A percentile compares a stretch with the other conserved stretches of the same genome.
phyloP scores from a whole-genome alignment of 73 alveolate species.

The Paramecium sonneborni region DNA sequence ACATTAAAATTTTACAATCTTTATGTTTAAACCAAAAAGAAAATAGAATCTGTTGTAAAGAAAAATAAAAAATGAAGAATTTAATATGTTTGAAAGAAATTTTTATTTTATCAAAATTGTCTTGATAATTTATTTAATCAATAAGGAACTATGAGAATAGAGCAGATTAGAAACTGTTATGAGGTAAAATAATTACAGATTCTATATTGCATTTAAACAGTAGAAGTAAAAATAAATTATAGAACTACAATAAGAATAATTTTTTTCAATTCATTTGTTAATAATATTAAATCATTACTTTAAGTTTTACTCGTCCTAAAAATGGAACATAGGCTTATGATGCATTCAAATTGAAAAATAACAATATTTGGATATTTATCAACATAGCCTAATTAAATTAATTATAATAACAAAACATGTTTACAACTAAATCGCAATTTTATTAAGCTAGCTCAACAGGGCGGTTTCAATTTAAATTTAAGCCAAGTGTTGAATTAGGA shows the following conservation, averaged over 20 bases:
- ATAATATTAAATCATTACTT: neutral
- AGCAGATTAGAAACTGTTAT: too few species aligned
- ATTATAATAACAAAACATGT: neutral
- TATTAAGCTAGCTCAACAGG: slow-evolving; percentile 43
- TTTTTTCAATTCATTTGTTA: neutral
- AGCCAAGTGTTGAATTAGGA: slow-evolving; percentile 40
- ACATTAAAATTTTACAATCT: too few species aligned
- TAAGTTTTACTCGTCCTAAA: neutral
- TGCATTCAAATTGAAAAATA: too few species aligned
- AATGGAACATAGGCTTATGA: neutral
- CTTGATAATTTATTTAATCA: too few species aligned
- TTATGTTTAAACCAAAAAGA: too few species aligned
- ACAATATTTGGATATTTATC: neutral
- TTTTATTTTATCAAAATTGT: too few species aligned
- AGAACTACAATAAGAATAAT: neutral
- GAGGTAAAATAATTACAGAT: too few species aligned
- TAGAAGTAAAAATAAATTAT: too few species aligned
- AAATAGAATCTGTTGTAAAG: too few species aligned
- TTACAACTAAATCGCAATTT: slow-evolving; percentile 29
- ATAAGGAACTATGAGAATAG: too few species aligned
- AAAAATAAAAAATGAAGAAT: too few species aligned
- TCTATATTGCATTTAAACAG: neutral
- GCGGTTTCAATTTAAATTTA: slow-evolving; percentile 34
- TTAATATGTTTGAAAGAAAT: too few species aligned
- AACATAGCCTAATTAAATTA: neutral